These are phyloP conservation scores for Neurospora africana DNA, from an alignment of 495 filamentous ascomycete genomes.

Conservation along the genomic window DNA sequence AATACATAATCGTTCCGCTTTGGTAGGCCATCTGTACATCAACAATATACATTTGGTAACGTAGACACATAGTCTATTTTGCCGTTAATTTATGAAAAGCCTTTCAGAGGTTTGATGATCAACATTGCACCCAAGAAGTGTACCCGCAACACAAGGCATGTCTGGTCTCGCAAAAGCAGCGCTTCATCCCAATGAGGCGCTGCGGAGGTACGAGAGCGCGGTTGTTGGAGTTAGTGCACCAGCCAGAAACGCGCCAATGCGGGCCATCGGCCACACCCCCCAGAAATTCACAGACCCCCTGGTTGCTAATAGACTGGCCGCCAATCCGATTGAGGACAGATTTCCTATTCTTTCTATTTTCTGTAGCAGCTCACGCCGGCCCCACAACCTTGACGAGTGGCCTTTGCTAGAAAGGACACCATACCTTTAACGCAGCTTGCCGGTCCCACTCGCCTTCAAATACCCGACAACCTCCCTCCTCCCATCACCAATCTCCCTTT, in stretches of 20 bases:
- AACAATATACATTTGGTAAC: too few relatives aligned
- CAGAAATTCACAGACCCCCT: neutral
- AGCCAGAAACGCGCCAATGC: neutral
- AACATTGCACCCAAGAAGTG: neutral
- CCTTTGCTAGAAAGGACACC: neutral
- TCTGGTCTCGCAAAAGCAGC: too few relatives aligned
- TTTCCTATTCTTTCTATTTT: conserved; percentile 16
- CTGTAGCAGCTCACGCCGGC: neutral
- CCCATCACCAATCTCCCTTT: conserved; percentile 6
- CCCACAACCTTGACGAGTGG: neutral
- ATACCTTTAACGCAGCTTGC: conserved; percentile 4
- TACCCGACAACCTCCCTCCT: conserved; percentile 3
- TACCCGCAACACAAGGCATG: neutral
- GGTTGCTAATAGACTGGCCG: conserved; percentile 11
- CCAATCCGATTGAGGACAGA: conserved; percentile 23
- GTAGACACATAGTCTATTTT: too few relatives aligned
- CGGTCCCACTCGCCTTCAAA: neutral
- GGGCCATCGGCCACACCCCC: neutral
- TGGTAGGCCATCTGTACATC: neutral
- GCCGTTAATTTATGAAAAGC: too few relatives aligned
- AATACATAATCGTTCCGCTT: neutral
- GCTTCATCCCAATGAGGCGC: neutral
- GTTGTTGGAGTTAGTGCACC: neutral
- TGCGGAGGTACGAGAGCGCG: neutral
- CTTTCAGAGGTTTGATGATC: too few relatives aligned